These are phyloP conservation scores for Syncephalastrum sp. DNA, from an alignment of 371 early-diverging fungal species.

Conservation along the genomic window DNA sequence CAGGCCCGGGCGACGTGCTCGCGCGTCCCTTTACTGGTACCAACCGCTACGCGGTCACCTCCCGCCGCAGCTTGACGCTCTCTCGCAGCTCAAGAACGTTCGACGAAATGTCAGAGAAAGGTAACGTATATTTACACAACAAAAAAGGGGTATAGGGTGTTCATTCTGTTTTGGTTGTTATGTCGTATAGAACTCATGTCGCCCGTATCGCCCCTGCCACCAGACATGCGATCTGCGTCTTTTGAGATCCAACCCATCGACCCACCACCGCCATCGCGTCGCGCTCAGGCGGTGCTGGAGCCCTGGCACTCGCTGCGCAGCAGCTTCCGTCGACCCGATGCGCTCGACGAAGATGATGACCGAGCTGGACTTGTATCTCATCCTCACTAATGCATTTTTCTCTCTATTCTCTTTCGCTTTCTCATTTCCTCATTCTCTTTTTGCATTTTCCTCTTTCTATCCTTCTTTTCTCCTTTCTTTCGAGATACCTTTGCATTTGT, in stretches of 20 bases:
- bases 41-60: constrained; percentile 27
- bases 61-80: constrained; percentile 15
- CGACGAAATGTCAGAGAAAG: constrained; percentile 4
- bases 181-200: too few species aligned
- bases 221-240: too few species aligned
- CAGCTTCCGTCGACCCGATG: constrained; percentile 3
- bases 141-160: too few species aligned
- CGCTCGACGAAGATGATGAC: constrained; percentile 3
- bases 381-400: not conserved
- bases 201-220: too few species aligned
- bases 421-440: not conserved
- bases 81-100: too few species aligned
- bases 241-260: too few species aligned
- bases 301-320: constrained; percentile 1
- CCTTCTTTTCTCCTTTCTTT: not conserved
- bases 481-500: too few species aligned
- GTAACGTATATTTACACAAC: not conserved
- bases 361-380: constrained; percentile 1
- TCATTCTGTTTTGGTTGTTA: too few species aligned
- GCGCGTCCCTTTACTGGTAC: constrained; percentile 35
- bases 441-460: not conserved
- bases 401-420: not conserved
- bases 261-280: too few species aligned
- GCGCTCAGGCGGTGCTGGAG: not conserved
- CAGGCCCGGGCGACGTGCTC: constrained; percentile 33